Evolutionary conservation across 345 rosid species (phyloP).

Genomic region (Linum trigynum): DNA sequence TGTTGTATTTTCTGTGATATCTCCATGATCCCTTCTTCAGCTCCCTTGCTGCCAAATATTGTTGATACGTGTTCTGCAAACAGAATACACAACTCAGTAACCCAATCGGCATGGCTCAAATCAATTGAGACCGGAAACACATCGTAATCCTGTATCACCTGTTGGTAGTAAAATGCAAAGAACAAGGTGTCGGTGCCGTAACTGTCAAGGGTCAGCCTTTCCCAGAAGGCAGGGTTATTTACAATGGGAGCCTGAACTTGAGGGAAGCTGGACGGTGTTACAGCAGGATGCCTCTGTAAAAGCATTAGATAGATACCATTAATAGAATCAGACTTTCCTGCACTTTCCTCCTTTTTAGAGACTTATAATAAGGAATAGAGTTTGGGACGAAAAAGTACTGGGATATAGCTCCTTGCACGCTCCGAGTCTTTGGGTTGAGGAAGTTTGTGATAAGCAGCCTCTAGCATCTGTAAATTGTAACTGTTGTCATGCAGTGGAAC

Average conservation of each 20-base stretch:
- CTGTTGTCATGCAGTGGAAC: constrained; percentile 64
- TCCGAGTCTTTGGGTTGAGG: constrained; percentile 95
- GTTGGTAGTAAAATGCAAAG: constrained; percentile 92
- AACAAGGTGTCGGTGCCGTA: constrained; percentile 74
- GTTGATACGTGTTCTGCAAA: constrained; percentile 82
- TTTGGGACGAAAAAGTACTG: constrained; percentile 37
- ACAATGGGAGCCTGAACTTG: constrained; percentile 88
- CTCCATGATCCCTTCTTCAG: constrained; percentile 99
- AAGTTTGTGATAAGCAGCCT: constrained; percentile 66
- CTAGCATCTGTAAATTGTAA: constrained; percentile 80
- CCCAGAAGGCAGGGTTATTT: constrained; percentile 78
- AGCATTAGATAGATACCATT: constrained; percentile 5
- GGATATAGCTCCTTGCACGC: constrained; percentile 67
- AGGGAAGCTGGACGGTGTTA: constrained; percentile 75
- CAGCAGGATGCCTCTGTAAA: constrained; percentile 75
- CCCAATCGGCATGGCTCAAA: neutral
- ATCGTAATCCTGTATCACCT: constrained; percentile 37
- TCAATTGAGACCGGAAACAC: neutral
- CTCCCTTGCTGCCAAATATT: constrained; percentile 90
- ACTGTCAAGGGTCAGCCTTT: constrained; percentile 50
- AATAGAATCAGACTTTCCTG: neutral
- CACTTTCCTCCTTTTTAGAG: neutral
- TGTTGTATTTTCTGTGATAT: constrained; percentile 91
- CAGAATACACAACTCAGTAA: neutral
- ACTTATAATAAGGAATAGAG: constrained; percentile 4